A percentile compares a stretch with the other conserved stretches of the same genome.
phyloP scores from a whole-genome alignment of 2,329 filamentous ascomycete genomes.

The Xylaria sp. region DNA sequence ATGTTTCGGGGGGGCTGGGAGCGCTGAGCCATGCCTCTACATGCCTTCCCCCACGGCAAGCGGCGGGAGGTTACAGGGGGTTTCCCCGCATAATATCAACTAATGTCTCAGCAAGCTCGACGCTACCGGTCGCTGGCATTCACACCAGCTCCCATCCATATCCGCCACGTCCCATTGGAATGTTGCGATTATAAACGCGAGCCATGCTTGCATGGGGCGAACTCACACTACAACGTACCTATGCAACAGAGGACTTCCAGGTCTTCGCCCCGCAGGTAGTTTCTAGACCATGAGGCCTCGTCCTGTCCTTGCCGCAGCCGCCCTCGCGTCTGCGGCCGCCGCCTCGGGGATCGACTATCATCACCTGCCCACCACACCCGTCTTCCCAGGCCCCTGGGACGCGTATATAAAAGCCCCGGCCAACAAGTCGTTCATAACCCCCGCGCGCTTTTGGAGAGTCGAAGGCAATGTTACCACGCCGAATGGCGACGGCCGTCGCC shows the following conservation, averaged over 20 bases:
- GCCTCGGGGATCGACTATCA: slow-evolving; percentile 22
- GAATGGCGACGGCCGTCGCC: slow-evolving; percentile 8
- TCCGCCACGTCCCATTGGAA: background rate
- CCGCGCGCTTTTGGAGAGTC: slow-evolving; percentile 37
- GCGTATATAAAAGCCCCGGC: slow-evolving; percentile 41
- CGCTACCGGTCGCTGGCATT: background rate
- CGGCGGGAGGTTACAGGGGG: background rate
- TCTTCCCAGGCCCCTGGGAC: slow-evolving; percentile 46
- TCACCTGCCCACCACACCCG: slow-evolving; percentile 35
- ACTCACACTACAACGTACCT: too few species aligned
- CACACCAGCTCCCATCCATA: background rate
- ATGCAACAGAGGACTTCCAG: too few species aligned
- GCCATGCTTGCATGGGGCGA: too few species aligned
- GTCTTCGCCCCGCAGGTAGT: too few species aligned
- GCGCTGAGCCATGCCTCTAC: too few species aligned
- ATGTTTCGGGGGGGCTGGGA: too few species aligned
- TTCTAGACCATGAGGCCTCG: background rate
- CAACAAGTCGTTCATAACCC: slow-evolving; percentile 40
- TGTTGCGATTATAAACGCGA: background rate
- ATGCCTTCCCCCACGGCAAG: too few species aligned
- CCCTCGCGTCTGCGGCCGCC: background rate
- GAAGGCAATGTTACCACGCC: slow-evolving; percentile 38
- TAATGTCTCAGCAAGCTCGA: background rate
- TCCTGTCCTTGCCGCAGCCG: background rate
- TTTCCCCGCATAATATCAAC: background rate